Evolutionary conservation across 768 basidiomycete genomes (phyloP).

Genomic region (Kwoniella dejecticola): DNA sequence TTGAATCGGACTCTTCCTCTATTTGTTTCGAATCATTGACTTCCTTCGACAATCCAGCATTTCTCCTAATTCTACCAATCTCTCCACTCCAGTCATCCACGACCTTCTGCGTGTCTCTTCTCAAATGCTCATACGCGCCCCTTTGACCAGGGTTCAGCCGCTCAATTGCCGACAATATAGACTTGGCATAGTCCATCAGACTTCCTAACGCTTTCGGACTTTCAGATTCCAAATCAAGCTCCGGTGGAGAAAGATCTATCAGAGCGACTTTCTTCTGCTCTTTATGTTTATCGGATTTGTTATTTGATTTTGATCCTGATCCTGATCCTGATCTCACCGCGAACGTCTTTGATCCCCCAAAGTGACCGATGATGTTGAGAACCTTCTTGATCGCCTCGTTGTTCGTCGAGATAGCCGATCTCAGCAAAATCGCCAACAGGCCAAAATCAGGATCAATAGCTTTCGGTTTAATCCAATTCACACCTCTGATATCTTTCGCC

Average conservation of each 20-base stretch:
- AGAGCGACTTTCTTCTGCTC: not conserved
- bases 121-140: not conserved
- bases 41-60: not conserved
- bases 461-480: conserved; percentile 17
- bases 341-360: conserved; percentile 1
- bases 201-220: not conserved
- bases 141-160: not conserved
- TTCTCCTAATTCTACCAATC: not conserved
- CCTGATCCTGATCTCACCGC: not conserved
- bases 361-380: conserved; percentile 4
- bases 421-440: conserved; percentile 10
- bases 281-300: not conserved
- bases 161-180: conserved; percentile 7
- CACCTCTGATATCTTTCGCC: conserved; percentile 18
- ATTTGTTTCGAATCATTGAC: not conserved
- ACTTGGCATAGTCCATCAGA: not conserved
- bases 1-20: not conserved
- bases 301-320: not conserved
- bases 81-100: conserved; percentile 6
- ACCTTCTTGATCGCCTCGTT: conserved; percentile 19
- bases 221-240: not conserved
- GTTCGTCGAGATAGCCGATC: conserved; percentile 3
- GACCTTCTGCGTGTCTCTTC: not conserved
- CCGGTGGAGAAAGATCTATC: not conserved
- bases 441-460: conserved; percentile 19